phyloP scores from a whole-genome alignment of 1,139 yeast genomes.

The Debaryomycetaceae sp. region DNA sequence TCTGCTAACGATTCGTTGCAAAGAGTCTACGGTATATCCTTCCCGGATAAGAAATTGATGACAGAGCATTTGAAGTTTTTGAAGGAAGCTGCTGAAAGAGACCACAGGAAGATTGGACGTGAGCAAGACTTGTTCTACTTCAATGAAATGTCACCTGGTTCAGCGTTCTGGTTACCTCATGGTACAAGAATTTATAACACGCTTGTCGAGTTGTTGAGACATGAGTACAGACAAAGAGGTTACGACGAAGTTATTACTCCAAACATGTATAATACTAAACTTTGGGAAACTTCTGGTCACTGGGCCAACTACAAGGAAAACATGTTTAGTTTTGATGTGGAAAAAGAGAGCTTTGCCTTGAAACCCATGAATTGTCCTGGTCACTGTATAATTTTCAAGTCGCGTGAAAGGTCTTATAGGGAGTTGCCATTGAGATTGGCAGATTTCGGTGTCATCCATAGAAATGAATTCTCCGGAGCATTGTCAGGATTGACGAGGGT shows the following conservation, averaged over 20 bases:
- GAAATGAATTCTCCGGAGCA: slow-evolving; percentile 94
- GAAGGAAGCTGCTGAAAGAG: slow-evolving; percentile 96
- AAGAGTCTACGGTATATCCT: slow-evolving; percentile 96
- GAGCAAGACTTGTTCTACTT: slow-evolving; percentile 95
- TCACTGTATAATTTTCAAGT: slow-evolving; percentile 84
- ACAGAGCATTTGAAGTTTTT: slow-evolving; percentile 92
- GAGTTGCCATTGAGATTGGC: slow-evolving; percentile 96
- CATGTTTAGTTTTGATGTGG: slow-evolving; percentile 95
- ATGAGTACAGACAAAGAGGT: slow-evolving; percentile 86
- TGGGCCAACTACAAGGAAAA: slow-evolving; percentile 97
- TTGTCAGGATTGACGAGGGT: slow-evolving; percentile 86
- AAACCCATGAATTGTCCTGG: slow-evolving; percentile 99
- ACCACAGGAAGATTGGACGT: slow-evolving; percentile 93
- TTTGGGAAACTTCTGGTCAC: slow-evolving; percentile 98
- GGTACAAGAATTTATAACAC: slow-evolving; percentile 95
- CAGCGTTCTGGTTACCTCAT: slow-evolving; percentile 97
- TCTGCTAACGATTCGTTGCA: slow-evolving; percentile 90
- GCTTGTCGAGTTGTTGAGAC: slow-evolving; percentile 70
- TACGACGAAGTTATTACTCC: slow-evolving; percentile 98
- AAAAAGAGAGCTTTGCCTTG: slow-evolving; percentile 82
- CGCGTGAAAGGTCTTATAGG: slow-evolving; percentile 87
- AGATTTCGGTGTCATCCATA: slow-evolving; percentile 91
- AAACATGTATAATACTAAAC: slow-evolving; percentile 90
- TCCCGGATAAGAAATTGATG: slow-evolving; percentile 98
- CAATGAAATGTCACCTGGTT: slow-evolving; percentile 96